These are phyloP conservation scores for Aspergillus sp. DNA, from an alignment of 2,329 filamentous ascomycete species.

Conservation along the genomic window DNA sequence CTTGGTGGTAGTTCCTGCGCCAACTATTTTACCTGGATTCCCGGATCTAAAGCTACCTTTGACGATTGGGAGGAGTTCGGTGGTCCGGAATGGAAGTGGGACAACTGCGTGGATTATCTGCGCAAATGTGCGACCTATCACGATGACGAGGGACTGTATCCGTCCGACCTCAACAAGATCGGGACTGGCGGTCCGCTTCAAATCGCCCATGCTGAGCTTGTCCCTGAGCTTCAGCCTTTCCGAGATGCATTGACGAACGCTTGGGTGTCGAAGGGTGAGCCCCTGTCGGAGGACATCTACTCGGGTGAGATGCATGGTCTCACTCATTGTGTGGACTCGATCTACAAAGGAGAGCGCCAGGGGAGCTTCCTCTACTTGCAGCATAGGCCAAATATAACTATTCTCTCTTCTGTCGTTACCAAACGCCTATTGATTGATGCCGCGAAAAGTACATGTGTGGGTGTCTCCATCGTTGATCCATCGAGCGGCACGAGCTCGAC, in stretches of 20 bases:
- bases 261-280: constrained; percentile 47
- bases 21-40: constrained; percentile 60
- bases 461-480: constrained; percentile 41
- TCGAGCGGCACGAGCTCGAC: constrained; percentile 35
- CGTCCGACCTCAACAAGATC: constrained; percentile 44
- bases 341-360: constrained; percentile 51
- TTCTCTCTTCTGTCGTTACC: constrained; percentile 42
- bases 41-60: constrained; percentile 50
- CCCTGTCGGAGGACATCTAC: constrained; percentile 48
- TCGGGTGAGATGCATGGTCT: constrained; percentile 49
- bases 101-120: constrained; percentile 44
- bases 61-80: constrained; percentile 43
- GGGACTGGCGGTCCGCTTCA: constrained; percentile 46
- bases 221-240: constrained; percentile 47
- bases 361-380: constrained; percentile 45
- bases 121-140: constrained; percentile 52
- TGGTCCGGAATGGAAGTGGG: constrained; percentile 49
- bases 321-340: constrained; percentile 46
- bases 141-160: constrained; percentile 44
- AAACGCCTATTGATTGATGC: constrained; percentile 49
- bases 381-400: constrained; percentile 48
- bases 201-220: constrained; percentile 47
- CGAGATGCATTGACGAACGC: constrained; percentile 38
- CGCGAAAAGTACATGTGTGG: constrained; percentile 33
- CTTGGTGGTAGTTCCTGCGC: constrained; percentile 52